Base-by-base conservation (phyloP, 208 protist genomes). In the Novymonas esmeraldas region DNA sequence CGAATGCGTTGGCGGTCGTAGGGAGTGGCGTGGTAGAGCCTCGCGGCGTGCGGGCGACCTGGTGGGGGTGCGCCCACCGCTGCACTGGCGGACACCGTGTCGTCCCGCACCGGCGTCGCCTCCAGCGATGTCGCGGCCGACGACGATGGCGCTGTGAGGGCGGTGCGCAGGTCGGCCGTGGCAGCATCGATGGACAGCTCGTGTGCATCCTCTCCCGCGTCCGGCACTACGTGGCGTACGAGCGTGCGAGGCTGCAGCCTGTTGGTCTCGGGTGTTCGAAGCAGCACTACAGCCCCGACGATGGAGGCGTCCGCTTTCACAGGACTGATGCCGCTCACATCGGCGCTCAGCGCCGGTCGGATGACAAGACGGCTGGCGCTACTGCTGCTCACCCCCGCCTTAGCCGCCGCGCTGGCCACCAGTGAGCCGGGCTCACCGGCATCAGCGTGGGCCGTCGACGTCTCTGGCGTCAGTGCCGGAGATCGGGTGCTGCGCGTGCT, bases 271-370 rank as follows among this genome's bases (percentile, higher is more conserved):
- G n/a, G n/a, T n/a, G n/a, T n/a, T n/a, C n/a, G 11, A 41, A 41
- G 36, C 36, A 41, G 11, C 36, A 41, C 36, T 11, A 11, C 36
- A n/a, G 24, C 9, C n/a, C n/a, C n/a, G n/a, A n/a, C n/a, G n/a
- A n/a, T n/a, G n/a, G 70, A 42, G 18, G 64, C 62, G 28, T 85
- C 79, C 16, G 67, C 76, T n/a, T 72, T 69, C 36, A 85, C 81
- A 33, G 74, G 52, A 50, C 79, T 89, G 62, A 89, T 80, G 38
- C 60, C 61, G 36, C 76, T 89, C 20, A 85, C 64, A 28, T 84
- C 80, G 0, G 69, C 33, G 9, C 67, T 63, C 10, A 73, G 29
- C 6, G 55, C 61, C 0, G 60, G 64, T 20, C 65, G 55, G 18
- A 70, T 6, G 3, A 66, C 48, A 9, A 63, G 45, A 1, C 56